Evolutionary conservation across 371 early-diverging fungal species (phyloP), one percentile per base, ranked within the genome.

Genomic region (Haplosporangium sp.): DNA sequence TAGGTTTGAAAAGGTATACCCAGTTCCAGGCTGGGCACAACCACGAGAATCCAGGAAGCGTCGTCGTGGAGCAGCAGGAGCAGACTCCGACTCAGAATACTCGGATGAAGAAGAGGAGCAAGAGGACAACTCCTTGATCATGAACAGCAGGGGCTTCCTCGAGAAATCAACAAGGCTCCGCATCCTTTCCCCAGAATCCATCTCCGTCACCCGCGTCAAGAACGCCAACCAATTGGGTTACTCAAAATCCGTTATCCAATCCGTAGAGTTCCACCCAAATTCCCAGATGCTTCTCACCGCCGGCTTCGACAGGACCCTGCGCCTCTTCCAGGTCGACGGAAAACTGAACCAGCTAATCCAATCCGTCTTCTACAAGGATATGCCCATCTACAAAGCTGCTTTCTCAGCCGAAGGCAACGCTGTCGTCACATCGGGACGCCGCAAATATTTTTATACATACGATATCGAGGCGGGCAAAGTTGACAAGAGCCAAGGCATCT

Each of bases 271-370:
- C 86, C 98, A 98, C 72, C 98, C 98, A 6, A 91, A 89, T 51
- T 92, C 94, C 6, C 93, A 93, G 57, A 95, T 97, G 36, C 70
- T 97, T 66, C 69, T 97, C 74, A 94, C 95, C 0, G 93, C 92
- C 0, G 94, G 97, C 6, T 82, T 90, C 37, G 96, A 96, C 80
- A 91, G 89, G 74, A 95, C 95, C 3, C 62, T 97, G 57, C 86
- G 93, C 12, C 74, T 97, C 43, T 96, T 96, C 83, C 94, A 89
- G 63, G 87, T 97, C 7, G 96, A 98, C 64, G 97, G 96, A 23
- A 93, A 94, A 80, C 81, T 91, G 46, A 98, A 97, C 82, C 93
- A 90, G 29, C 92, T 95, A 79, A 87, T 98, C 58, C 94, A 95
- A 81, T 90, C 92, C 3, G 84, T 96, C 20, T 84, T 84, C 56